Evolutionary conservation across 768 basidiomycete genomes (phyloP).

Genomic region (Russula abietina): DNA sequence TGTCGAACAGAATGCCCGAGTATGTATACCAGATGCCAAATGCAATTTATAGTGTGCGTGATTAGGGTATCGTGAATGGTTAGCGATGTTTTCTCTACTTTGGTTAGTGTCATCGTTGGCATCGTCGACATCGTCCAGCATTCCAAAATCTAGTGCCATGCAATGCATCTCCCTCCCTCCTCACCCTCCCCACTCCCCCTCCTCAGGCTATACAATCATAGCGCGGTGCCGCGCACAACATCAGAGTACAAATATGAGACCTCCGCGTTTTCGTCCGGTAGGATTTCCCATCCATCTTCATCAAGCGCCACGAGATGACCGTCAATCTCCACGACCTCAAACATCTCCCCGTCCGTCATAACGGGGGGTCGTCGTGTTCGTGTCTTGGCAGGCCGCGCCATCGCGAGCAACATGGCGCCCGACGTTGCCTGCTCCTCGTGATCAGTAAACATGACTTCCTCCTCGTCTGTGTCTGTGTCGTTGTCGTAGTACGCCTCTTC

Average conservation of each 20-base stretch:
- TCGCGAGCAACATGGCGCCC: constrained; percentile 13
- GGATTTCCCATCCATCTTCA: constrained; percentile 20
- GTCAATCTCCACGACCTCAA: constrained; percentile 19
- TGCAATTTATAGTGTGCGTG: not conserved
- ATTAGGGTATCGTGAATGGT: constrained; percentile 20
- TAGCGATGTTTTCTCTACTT: constrained; percentile 16
- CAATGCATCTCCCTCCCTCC: not conserved
- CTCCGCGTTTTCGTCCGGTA: constrained; percentile 12
- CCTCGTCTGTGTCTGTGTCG: not conserved
- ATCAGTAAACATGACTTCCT: no score
- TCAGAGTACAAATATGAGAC: constrained; percentile 15
- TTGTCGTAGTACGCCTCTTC: not conserved
- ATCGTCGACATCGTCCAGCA: constrained; percentile 19
- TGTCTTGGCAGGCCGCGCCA: constrained; percentile 15
- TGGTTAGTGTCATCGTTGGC: constrained; percentile 12
- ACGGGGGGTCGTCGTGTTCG: not conserved
- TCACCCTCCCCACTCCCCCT: not conserved
- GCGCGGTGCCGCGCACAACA: constrained; percentile 8
- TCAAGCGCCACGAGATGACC: constrained; percentile 19
- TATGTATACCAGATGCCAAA: constrained; percentile 8
- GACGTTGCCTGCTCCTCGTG: not conserved
- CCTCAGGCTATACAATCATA: not conserved
- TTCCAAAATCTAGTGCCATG: not conserved
- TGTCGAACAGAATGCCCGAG: not conserved
- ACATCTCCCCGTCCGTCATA: constrained; percentile 17